Evolutionary conservation across 371 early-diverging fungal species (phyloP), one percentile per base, ranked within the genome.

Genomic region (Polyrhizophydium stewartii): DNA sequence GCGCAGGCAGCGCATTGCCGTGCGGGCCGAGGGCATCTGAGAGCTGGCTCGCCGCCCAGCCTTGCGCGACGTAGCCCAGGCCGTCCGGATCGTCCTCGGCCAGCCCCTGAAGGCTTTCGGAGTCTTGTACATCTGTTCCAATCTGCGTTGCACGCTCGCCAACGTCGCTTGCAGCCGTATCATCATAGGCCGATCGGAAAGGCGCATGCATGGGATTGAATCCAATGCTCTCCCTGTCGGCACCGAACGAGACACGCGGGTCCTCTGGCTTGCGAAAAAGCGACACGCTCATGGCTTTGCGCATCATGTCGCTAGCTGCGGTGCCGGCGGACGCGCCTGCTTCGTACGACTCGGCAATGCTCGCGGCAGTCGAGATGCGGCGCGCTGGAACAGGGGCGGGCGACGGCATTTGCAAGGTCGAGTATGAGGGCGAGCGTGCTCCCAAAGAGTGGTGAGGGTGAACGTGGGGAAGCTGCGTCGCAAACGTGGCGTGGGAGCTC

Each of bases 11-110:
- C n/a, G n/a, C n/a, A n/a, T n/a, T n/a, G n/a, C n/a, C n/a, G n/a
- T n/a, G n/a, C 16, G 31, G 51, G 16, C 16, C 31, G 16, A 31
- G 27, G 16, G 25, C 24, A 50, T 50, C 51, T 12, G 16, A 16
- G 31, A 50, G n/a, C 31, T 9, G 24, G 25, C 25, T 50, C n/a
- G 53, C 5, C 21, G 27, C 35, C 53, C 53, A 53, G 35, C 30
- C 24, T n/a, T 53, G 53, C 16, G 53, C 3, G 13, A 30, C 10
- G 25, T 30, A 53, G 3, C 53, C 53, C 7, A 47, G 7, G n/a
- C 24, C 5, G 28, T 84, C 87, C 17, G 82, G 85, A 12, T 89
- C 88, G 1, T 79, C 82, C 50, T 88, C 85, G 2, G 80, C 80
- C 68, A 83, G 72, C 45, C 74, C 80, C 5, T 6, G 12, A 5